Conservation (phyloP, 139 green algal species). For the Dunaliella sp. region DNA sequence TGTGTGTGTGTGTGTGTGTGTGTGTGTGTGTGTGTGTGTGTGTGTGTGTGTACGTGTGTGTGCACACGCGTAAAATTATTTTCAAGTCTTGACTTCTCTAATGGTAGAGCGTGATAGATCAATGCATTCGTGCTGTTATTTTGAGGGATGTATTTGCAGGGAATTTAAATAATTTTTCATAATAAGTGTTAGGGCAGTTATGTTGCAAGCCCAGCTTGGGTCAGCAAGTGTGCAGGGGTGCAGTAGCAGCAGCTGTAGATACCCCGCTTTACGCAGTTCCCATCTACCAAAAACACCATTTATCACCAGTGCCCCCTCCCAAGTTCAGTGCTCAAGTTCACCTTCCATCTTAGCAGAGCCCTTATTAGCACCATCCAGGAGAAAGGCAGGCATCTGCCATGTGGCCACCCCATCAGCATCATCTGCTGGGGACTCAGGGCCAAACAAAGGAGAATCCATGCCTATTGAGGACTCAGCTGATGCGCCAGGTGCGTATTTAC, state of each 20-base stretch:
- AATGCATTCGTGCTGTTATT: too few species aligned
- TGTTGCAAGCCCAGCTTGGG: too few species aligned
- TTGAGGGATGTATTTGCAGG: too few species aligned
- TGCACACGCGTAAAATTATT: background rate
- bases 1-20: constrained; percentile 3
- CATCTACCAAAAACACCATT: too few species aligned
- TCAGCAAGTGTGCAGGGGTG: background rate
- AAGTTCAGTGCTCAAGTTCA: background rate
- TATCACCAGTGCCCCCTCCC: too few species aligned
- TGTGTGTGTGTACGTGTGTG: background rate
- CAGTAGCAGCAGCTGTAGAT: too few species aligned
- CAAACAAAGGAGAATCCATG: background rate
- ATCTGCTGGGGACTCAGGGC: background rate
- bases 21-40: background rate
- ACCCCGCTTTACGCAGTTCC: too few species aligned
- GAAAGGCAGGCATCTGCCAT: background rate
- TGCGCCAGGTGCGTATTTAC: background rate
- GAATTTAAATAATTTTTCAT: too few species aligned
- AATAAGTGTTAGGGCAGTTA: too few species aligned
- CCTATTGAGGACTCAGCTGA: constrained; percentile 2
- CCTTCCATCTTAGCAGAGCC: background rate
- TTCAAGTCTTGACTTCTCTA: too few species aligned
- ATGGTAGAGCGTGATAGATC: background rate
- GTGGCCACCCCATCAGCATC: constrained; percentile 4
- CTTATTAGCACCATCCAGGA: background rate